phyloP scores from a whole-genome alignment of 495 filamentous ascomycete species.

The Hypoxylon intermedium region DNA sequence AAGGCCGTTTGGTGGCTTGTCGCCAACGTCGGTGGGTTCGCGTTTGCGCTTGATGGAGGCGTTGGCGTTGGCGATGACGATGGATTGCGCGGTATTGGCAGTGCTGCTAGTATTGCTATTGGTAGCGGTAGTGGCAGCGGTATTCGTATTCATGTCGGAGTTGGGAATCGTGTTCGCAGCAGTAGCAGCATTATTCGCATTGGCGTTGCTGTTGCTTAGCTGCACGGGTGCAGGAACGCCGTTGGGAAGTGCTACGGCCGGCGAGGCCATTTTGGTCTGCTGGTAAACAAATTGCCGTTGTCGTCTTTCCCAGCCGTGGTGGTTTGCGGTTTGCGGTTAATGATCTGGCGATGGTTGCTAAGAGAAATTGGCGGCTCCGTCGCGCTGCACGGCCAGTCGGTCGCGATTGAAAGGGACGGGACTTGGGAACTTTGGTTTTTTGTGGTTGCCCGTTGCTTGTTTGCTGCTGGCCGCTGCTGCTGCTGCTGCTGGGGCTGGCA shows the following conservation, averaged over 20 bases:
- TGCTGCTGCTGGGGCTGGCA: background rate
- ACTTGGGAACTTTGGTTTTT: slow-evolving; percentile 18
- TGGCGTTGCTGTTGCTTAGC: slow-evolving; percentile 12
- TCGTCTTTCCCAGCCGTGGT: slow-evolving; percentile 17
- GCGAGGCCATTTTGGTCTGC: slow-evolving; percentile 49
- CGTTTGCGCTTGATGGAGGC: slow-evolving; percentile 63
- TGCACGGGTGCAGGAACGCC: slow-evolving; percentile 46
- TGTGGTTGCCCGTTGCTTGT: slow-evolving; percentile 13
- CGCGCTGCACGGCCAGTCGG: slow-evolving; percentile 50
- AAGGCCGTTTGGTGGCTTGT: slow-evolving; percentile 33
- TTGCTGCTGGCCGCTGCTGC: background rate
- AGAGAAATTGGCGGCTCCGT: slow-evolving; percentile 44
- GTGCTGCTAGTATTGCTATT: slow-evolving; percentile 20
- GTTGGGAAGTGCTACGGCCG: slow-evolving; percentile 51
- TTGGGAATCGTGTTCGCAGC: background rate
- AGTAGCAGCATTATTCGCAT: slow-evolving; percentile 9
- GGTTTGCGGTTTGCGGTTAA: slow-evolving; percentile 26
- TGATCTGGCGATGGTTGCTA: slow-evolving; percentile 24
- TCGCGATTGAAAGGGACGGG: slow-evolving; percentile 30
- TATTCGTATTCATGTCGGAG: background rate
- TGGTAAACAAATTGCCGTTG: slow-evolving; percentile 17
- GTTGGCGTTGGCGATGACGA: slow-evolving; percentile 42
- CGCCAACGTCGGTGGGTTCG: slow-evolving; percentile 54
- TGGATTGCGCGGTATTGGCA: slow-evolving; percentile 47
- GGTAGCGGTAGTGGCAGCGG: slow-evolving; percentile 1